phyloP scores from a whole-genome alignment of 495 filamentous ascomycete species.

The Thermothielavioides terrestris region DNA sequence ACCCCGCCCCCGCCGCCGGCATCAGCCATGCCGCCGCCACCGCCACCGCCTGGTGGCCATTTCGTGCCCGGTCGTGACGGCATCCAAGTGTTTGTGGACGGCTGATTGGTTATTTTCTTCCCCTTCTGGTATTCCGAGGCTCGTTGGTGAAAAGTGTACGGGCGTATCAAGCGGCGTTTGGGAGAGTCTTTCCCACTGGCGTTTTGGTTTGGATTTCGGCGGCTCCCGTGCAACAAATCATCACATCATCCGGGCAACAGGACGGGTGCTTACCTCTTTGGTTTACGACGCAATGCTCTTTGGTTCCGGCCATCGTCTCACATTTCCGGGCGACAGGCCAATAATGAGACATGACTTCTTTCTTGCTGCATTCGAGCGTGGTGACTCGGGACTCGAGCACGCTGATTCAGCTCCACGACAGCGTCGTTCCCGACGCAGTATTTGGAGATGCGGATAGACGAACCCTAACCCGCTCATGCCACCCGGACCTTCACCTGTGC shows the following conservation, averaged over 20 bases:
- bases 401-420: no score
- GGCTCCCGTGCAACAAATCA: not conserved
- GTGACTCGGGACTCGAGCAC: not conserved
- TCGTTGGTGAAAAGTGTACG: not conserved
- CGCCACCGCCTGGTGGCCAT: not conserved
- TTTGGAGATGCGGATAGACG: no score
- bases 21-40: not conserved
- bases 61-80: not conserved
- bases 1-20: slow-evolving; percentile 5
- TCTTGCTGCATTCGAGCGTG: not conserved
- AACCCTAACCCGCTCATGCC: not conserved
- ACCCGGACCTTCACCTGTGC: no score
- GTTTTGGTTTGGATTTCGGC: not conserved
- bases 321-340: no score
- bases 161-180: slow-evolving; percentile 1
- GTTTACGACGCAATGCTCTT: not conserved
- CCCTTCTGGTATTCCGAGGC: not conserved
- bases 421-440: no score
- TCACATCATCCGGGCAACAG: not conserved
- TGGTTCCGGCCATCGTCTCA: no score
- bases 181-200: not conserved
- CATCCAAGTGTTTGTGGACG: slow-evolving; percentile 11
- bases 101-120: not conserved
- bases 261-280: not conserved
- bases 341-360: slow-evolving; percentile 5